Evolutionary conservation across 805 yeast species (phyloP), one percentile per base, ranked within the genome.

Genomic region (Barnettozyma wickerhamii): DNA sequence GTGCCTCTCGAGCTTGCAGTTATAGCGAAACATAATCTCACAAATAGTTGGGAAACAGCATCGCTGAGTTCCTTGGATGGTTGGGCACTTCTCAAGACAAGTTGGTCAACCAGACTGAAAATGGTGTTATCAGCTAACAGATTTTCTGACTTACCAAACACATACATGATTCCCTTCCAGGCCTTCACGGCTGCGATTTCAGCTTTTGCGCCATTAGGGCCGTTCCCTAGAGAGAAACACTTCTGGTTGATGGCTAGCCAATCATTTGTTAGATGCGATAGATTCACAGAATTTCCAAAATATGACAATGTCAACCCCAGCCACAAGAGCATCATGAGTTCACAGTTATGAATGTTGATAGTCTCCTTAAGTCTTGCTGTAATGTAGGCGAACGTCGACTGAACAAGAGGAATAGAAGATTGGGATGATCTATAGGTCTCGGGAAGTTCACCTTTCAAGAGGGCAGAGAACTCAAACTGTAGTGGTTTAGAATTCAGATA

Each of bases 321-420:
- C 61, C 61, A 56, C 7, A 47, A n/a, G 5, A 27, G 30, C 38
- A 37, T 35, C 9, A 35, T 31, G n/a, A 31, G 10, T 17, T 42
- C 39, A n/a, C 30, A 35, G 26, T 20, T 34, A 6, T 40, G 37
- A 17, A 17, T 12, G 9, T 12, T 27, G 12, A 40, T 5, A 19
- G 10, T 13, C 4, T 15, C 33, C 3, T 10, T 4, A 13, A 40
- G 33, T 18, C 19, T 35, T 6, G 31, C 20, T 5, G 40, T 31
- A 14, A 40, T 26, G 27, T 19, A 20, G 19, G 24, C 10, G 19
- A 40, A 31, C 10, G 23, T n/a, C 4, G 40, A 14, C 6, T 41
- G 19, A 19, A 42, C 49, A 9, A 43, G 15, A 18, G 49, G 53
- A 5, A 51, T 38, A 4, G 51, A 45, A 2, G 42, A 26, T 7